Base-by-base conservation (phyloP, 805 yeast genomes). In the Kuraishia piskuri region DNA sequence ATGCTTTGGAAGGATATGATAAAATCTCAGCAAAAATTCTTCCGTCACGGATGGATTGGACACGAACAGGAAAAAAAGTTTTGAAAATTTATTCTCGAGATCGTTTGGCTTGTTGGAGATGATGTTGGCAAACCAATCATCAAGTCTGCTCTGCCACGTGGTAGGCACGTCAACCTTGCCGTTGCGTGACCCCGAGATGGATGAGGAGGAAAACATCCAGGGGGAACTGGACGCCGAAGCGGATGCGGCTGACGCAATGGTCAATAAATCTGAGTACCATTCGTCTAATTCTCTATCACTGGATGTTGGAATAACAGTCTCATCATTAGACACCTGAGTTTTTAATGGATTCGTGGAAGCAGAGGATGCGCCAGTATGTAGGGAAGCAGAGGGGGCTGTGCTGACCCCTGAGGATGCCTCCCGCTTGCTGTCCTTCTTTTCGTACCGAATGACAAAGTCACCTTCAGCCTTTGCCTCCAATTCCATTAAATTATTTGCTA, bases 21-120 rank as follows among this genome's bases (percentile, higher is more conserved):
- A 82, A 58, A 70, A 78, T 46, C 74, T 74, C 63, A 75, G 73
- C 67, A 79, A 65, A 10, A 84, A 81, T 17, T 71, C 71, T 63
- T 87, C 90, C 1, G 88, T 76, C 19, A 90, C 84, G 25, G 79
- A 79, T 22, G 83, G 73, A 52, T 84, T 79, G 0, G 85, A 67
- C 14, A 90, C 79, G 6, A 94, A 76, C 37, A 88, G 72, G 56
- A 85, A 70, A 62, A 92, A 90, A 2, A 91, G 80, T 56, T 82
- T 84, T 0, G 96, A 86, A 24, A 89, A 62, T 20, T 77, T 74
- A 55, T 71, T 70, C 21, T 44, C 20, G 12, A 48, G 22, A 23
- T 50, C 46, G 17, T 14, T 36, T 23, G 21, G 22, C 8, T 20
- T 40, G n/a, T 20, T 17, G 8, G 19, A 3, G 12, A 14, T 23